Conservation (phyloP, 345 rosid genomes). For the Erysimum cheiranthoides region DNA sequence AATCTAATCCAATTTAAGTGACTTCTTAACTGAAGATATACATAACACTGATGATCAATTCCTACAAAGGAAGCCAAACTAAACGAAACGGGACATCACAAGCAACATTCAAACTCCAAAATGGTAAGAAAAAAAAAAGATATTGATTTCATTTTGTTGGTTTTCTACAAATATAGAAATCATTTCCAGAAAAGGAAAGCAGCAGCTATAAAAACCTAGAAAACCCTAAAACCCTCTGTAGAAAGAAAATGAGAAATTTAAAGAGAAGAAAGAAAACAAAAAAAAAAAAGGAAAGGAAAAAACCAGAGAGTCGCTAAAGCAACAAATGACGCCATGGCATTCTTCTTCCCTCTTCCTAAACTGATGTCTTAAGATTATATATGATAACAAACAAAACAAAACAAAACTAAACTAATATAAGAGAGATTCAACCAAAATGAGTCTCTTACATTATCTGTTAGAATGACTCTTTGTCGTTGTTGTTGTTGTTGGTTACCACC, state of each 20-base stretch:
- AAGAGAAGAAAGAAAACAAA: background rate
- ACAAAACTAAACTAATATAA: conserved; percentile 15
- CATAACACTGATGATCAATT: background rate
- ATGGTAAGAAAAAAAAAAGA: background rate
- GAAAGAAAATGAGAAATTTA: background rate
- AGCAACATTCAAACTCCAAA: background rate
- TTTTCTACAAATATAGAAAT: conserved; percentile 19
- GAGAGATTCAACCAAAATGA: background rate
- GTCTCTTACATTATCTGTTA: conserved; percentile 9
- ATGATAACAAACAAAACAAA: conserved; percentile 2
- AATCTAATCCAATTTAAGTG: background rate
- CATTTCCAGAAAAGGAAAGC: conserved; percentile 10
- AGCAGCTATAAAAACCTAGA: background rate
- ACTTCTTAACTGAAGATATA: background rate
- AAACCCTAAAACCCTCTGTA: conserved; percentile 9
- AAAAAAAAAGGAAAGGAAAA: background rate
- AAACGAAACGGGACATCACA: conserved; percentile 16
- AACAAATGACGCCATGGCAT: conserved; percentile 24
- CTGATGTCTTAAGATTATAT: background rate
- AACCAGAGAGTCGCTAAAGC: background rate
- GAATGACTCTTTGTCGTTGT: conserved; percentile 18
- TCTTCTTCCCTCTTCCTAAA: background rate
- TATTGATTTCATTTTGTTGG: conserved; percentile 4
- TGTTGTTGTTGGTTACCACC: conserved; percentile 13
- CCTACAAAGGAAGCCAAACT: background rate